A percentile compares a stretch with the other conserved stretches of the same genome.
phyloP scores from a whole-genome alignment of 2,329 filamentous ascomycete species.

The Plenodomus lindquistii region DNA sequence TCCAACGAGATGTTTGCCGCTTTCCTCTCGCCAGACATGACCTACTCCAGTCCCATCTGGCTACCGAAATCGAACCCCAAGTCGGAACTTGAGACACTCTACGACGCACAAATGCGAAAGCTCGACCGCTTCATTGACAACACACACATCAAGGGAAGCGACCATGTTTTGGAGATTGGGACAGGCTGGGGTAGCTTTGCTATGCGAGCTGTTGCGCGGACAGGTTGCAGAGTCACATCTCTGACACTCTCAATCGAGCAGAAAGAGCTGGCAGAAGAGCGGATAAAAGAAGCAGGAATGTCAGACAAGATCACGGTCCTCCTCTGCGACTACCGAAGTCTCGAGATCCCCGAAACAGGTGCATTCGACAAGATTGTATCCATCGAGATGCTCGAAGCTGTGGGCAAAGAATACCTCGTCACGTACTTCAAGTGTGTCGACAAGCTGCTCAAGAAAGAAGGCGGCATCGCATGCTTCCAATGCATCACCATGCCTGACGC shows the following conservation, averaged over 20 bases:
- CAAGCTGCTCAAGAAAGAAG: conserved; percentile 65
- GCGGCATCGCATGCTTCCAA: conserved; percentile 71
- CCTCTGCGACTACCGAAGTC: conserved; percentile 69
- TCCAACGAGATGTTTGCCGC: conserved; percentile 76
- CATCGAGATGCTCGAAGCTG: conserved; percentile 78
- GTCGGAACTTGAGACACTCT: conserved; percentile 59
- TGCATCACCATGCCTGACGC: conserved; percentile 76
- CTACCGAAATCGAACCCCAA: conserved; percentile 48
- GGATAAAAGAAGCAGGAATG: conserved; percentile 65
- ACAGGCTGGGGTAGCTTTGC: conserved; percentile 77
- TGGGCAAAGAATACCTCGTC: conserved; percentile 67
- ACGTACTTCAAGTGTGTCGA: conserved; percentile 71
- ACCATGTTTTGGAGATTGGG: conserved; percentile 75
- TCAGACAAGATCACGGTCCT: conserved; percentile 65
- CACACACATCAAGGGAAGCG: conserved; percentile 63
- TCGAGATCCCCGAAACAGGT: conserved; percentile 54
- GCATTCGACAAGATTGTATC: conserved; percentile 73
- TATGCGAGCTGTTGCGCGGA: conserved; percentile 67
- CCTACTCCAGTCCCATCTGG: conserved; percentile 74
- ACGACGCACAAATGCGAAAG: conserved; percentile 70
- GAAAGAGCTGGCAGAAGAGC: conserved; percentile 67
- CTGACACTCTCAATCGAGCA: conserved; percentile 72
- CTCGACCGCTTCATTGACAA: conserved; percentile 68
- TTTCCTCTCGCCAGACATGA: conserved; percentile 76
- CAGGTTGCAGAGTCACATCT: conserved; percentile 70